Conservation (phyloP, 305 asterid species). For the Solanum hybrid region DNA sequence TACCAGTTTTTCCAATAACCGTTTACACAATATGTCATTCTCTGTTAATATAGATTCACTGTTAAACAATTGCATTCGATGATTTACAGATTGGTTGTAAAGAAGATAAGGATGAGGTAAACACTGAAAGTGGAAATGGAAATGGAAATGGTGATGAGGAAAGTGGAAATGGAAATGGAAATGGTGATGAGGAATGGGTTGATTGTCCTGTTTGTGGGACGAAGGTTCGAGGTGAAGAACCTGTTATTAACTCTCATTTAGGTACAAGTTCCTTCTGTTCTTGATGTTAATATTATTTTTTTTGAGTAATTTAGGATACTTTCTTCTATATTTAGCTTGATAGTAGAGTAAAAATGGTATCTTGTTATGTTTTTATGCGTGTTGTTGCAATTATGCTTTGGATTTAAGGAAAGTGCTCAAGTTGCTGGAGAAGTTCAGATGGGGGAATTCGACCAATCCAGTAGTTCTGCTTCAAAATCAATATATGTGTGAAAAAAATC, state of each 20-base stretch:
- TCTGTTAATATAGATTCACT: constrained; percentile 11
- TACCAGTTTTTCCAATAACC: background rate
- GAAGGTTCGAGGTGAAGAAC: constrained; percentile 39
- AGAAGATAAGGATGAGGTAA: constrained; percentile 14
- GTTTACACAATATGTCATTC: background rate
- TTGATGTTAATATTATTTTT: background rate
- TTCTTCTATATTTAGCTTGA: background rate
- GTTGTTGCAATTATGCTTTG: background rate
- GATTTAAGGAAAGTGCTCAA: background rate
- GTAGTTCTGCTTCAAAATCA: background rate
- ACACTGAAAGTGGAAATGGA: background rate
- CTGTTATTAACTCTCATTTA: constrained; percentile 64
- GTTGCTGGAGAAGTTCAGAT: background rate
- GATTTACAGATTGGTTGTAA: background rate
- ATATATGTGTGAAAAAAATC: background rate
- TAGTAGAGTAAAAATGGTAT: background rate
- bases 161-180: background rate
- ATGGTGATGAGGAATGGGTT: constrained; percentile 28
- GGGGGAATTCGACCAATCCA: background rate
- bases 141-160: background rate
- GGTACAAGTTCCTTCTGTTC: constrained; percentile 25
- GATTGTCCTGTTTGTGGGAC: constrained; percentile 72
- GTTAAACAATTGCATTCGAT: constrained; percentile 12
- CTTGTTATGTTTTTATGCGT: background rate
- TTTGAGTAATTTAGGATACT: background rate